A percentile compares a stretch with the other conserved stretches of the same genome.
phyloP scores from a whole-genome alignment of 495 filamentous ascomycete genomes.

The Rhypophila decipiens region DNA sequence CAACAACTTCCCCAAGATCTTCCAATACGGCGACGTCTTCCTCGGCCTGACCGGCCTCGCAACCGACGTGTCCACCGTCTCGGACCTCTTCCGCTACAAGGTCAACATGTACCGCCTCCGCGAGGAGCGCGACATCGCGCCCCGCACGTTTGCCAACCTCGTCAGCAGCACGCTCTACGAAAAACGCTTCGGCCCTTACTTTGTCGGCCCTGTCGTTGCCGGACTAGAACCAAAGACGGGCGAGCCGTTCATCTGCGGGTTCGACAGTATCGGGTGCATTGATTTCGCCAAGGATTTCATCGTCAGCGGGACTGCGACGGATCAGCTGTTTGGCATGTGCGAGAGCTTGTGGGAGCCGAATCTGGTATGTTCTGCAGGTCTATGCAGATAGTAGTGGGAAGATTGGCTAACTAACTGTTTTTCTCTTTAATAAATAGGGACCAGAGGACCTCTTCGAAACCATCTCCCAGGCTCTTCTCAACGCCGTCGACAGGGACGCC shows the following conservation, averaged over 20 bases:
- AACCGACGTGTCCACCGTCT: conserved; percentile 90
- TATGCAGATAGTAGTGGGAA: too few species aligned
- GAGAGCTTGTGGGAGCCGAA: conserved; percentile 98
- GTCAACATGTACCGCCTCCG: conserved; percentile 99
- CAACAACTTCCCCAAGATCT: conserved; percentile 99
- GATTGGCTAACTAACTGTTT: too few species aligned
- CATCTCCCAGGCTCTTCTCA: conserved; percentile 92
- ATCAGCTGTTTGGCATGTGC: conserved; percentile 97
- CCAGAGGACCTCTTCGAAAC: conserved; percentile 98
- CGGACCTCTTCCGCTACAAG: conserved; percentile 97
- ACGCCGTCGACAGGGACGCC: conserved; percentile 92
- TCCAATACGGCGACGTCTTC: conserved; percentile 92
- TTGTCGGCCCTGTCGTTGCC: conserved; percentile 88
- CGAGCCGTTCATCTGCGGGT: conserved; percentile 96
- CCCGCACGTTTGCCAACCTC: conserved; percentile 91
- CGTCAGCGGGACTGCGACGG: conserved; percentile 89
- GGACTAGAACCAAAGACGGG: conserved; percentile 88
- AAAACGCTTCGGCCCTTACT: conserved; percentile 90
- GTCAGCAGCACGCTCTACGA: conserved; percentile 89
- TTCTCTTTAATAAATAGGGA: conserved; percentile 39
- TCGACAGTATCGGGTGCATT: conserved; percentile 98
- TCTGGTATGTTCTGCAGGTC: conserved; percentile 66
- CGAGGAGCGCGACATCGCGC: conserved; percentile 92
- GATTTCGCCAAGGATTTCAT: conserved; percentile 99
- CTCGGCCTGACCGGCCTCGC: conserved; percentile 96